A percentile compares a stretch with the other conserved stretches of the same genome.
phyloP scores from a whole-genome alignment of 176 grass and related monocot species.

The Avena sativa region DNA sequence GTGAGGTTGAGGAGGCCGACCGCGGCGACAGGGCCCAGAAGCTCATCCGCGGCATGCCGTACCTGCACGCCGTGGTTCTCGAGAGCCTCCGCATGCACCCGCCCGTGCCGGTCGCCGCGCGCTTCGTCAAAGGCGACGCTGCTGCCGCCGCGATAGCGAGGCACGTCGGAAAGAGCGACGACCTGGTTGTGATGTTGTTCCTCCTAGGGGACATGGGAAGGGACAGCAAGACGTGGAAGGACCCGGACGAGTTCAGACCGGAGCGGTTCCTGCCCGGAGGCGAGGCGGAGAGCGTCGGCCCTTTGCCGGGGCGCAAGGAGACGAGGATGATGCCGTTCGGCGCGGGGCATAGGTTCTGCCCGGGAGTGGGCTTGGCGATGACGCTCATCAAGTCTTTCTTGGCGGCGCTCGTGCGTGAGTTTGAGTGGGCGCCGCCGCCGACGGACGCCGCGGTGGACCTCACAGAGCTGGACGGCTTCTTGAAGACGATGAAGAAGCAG shows the following conservation, averaged over 20 bases:
- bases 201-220: neutral
- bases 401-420: neutral
- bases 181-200: neutral
- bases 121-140: too few species aligned
- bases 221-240: neutral
- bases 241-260: conserved; percentile 49
- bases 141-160: too few species aligned
- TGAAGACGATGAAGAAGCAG: neutral
- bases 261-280: conserved; percentile 64
- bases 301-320: neutral
- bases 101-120: too few species aligned
- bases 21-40: too few species aligned
- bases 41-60: too few species aligned
- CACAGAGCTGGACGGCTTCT: neutral
- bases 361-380: neutral
- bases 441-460: neutral
- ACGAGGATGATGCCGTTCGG: too few species aligned
- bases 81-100: too few species aligned
- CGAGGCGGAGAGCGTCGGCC: neutral
- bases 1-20: neutral
- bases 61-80: too few species aligned
- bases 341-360: neutral
- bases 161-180: too few species aligned
- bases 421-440: neutral
- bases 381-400: conserved; percentile 14